Percentiles rank a stretch among this genome's conserved stretches.
Evolutionary conservation across 768 basidiomycete species (phyloP).

Genomic region (Mycena albidolilacea): DNA sequence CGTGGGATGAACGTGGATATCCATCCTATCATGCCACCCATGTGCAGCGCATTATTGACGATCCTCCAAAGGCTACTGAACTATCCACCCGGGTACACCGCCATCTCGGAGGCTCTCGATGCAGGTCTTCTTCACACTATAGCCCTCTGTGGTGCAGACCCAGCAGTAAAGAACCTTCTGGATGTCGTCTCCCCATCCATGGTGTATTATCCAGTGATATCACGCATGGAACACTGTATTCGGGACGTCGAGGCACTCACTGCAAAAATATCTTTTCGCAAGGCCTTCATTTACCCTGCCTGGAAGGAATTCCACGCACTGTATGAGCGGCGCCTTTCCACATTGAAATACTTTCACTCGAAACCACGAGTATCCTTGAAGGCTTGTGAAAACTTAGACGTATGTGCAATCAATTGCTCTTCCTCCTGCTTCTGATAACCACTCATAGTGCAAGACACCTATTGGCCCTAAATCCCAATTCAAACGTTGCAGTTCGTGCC

Average conservation of each 20-base stretch:
- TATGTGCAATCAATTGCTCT: background rate
- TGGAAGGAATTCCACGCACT: background rate
- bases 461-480: constrained; percentile 1
- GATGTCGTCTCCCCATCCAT: background rate
- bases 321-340: background rate
- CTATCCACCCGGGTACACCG: background rate
- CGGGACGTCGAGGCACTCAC: background rate
- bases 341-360: background rate
- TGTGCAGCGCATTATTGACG: background rate
- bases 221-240: background rate
- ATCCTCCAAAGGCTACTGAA: background rate
- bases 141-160: background rate
- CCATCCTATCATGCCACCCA: background rate
- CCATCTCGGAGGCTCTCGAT: constrained; percentile 1
- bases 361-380: background rate
- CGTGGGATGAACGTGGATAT: background rate
- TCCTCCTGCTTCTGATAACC: background rate
- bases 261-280: background rate
- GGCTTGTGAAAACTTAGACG: constrained; percentile 17
- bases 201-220: background rate
- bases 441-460: background rate
- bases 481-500: background rate
- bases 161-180: background rate
- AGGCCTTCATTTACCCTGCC: background rate
- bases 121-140: constrained; percentile 10